A percentile compares a stretch with the other conserved stretches of the same genome.
Conservation (phyloP, 2,329 filamentous ascomycete genomes). For the Acrocalymma vagum region DNA sequence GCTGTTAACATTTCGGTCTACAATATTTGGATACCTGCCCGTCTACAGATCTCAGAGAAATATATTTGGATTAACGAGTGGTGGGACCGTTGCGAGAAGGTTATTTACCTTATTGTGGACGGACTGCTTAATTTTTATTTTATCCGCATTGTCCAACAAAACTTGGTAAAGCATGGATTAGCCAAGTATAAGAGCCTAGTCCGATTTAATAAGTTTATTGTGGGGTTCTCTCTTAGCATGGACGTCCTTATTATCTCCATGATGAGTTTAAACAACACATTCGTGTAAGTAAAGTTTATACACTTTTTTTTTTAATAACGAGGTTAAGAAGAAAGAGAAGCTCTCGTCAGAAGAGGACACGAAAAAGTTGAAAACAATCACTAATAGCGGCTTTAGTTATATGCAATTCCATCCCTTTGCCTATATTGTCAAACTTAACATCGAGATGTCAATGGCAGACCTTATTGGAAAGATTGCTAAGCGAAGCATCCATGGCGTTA, state of each 20-base stretch:
- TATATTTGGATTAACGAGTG: slow-evolving; percentile 26
- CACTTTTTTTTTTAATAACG: too few relatives aligned
- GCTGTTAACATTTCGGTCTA: slow-evolving; percentile 41
- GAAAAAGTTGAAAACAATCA: too few relatives aligned
- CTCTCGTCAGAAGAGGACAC: too few relatives aligned
- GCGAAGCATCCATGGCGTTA: too few relatives aligned
- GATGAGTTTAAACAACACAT: slow-evolving; percentile 53
- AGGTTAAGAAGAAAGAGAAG: too few relatives aligned
- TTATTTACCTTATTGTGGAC: slow-evolving; percentile 32
- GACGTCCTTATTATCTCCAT: slow-evolving; percentile 51
- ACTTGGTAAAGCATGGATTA: slow-evolving; percentile 35
- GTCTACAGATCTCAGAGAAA: slow-evolving; percentile 29
- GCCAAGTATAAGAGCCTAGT: slow-evolving; percentile 36
- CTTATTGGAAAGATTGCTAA: slow-evolving; percentile 47
- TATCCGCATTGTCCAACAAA: slow-evolving; percentile 28
- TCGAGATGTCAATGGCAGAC: slow-evolving; percentile 42
- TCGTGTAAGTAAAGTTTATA: slow-evolving; percentile 50
- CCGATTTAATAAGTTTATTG: slow-evolving; percentile 34
- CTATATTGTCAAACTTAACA: slow-evolving; percentile 57
- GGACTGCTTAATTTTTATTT: slow-evolving; percentile 35
- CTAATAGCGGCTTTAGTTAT: slow-evolving; percentile 36
- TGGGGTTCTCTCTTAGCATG: slow-evolving; percentile 33
- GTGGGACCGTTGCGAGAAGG: slow-evolving; percentile 37
- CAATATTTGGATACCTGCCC: slow-evolving; percentile 38
- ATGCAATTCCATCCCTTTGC: slow-evolving; percentile 58